A percentile compares a stretch with the other conserved stretches of the same genome.
These are phyloP conservation scores for Rubroshorea leprosula DNA, from an alignment of 345 rosid genomes.

Conservation along the genomic window DNA sequence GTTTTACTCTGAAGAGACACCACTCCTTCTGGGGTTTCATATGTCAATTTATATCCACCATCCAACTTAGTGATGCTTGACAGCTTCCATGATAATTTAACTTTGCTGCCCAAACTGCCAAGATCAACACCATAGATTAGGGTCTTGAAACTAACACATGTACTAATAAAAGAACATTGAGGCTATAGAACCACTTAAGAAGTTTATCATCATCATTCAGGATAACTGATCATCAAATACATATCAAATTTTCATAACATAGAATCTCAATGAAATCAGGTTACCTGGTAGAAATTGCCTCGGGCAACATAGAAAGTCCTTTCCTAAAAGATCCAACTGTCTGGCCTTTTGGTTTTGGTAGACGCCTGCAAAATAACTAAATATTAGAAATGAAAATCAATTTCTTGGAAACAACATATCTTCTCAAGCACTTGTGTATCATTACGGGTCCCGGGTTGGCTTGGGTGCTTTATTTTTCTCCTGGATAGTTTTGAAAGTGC, in stretches of 20 bases:
- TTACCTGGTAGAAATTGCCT: constrained; percentile 77
- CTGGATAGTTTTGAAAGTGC: constrained; percentile 71
- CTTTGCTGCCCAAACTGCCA: constrained; percentile 74
- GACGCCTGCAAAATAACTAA: constrained; percentile 42
- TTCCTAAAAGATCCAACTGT: constrained; percentile 92
- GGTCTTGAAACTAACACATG: constrained; percentile 12
- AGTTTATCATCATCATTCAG: constrained; percentile 3
- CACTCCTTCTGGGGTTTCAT: constrained; percentile 85
- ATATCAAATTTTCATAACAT: constrained; percentile 5
- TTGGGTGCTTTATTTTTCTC: constrained; percentile 61
- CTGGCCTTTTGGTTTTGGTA: constrained; percentile 90
- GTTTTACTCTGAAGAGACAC: constrained; percentile 64
- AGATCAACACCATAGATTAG: constrained; percentile 11
- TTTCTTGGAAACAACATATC: constrained; percentile 8
- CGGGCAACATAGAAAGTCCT: constrained; percentile 82
- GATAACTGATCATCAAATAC: background rate
- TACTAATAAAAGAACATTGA: background rate
- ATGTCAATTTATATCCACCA: constrained; percentile 57
- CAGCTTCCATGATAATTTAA: constrained; percentile 87
- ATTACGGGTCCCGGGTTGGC: constrained; percentile 78
- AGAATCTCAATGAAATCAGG: constrained; percentile 22
- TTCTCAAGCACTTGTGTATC: constrained; percentile 16
- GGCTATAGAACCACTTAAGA: background rate
- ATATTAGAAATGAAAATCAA: constrained; percentile 8
- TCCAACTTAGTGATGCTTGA: constrained; percentile 56